Evolutionary conservation across 2,329 filamentous ascomycete species (phyloP), one percentile per base, ranked within the genome.

Genomic region (Aspergillus sp.): DNA sequence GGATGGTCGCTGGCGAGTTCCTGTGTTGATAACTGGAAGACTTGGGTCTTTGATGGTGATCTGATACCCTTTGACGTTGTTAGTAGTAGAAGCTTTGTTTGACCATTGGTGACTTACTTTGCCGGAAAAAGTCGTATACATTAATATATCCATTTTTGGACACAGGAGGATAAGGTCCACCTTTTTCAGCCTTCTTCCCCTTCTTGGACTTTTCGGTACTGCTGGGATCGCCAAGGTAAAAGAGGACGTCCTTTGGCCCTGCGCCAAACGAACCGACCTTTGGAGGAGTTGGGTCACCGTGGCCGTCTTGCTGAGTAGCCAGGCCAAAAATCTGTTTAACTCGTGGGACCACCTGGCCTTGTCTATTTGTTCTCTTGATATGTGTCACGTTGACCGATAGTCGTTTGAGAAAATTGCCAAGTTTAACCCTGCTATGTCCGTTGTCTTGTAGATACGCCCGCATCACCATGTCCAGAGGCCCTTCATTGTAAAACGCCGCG

Each of bases 21-120:
- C 89, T 9, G 88, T 78, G 66, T 93, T 91, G 61, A 93, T 71
- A 1, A 91, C 78, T 0, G 89, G 87, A 4, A 82, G 71, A 2
- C 77, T 66, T 0, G 71, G 69, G 14, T 79, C 66, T 1, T 0
- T 63, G 62, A 27, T 27, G 24, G 24, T 27, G 40, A 82, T 75
- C 17, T 56, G 59, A 58, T 71, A 80, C 68, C 46, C 74, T 80
- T 67, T 27, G 24, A 27, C 3, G 17, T 50, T 46, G 24, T n/a
- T 21, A 23, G 23, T n/a, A 8, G 46, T 58, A 27, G 55, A 43
- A 17, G 11, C n/a, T 12, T 14, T 11, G 11, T 35, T 8, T 17
- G 15, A 41, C 24, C 24, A 7, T 27, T 27, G 23, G 6, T n/a
- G 2, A 69, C 75, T 72, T 68, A 80, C 74, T 67, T 56, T 73